Base-by-base conservation (phyloP, 495 filamentous ascomycete species). In the Neurospora sp. region DNA sequence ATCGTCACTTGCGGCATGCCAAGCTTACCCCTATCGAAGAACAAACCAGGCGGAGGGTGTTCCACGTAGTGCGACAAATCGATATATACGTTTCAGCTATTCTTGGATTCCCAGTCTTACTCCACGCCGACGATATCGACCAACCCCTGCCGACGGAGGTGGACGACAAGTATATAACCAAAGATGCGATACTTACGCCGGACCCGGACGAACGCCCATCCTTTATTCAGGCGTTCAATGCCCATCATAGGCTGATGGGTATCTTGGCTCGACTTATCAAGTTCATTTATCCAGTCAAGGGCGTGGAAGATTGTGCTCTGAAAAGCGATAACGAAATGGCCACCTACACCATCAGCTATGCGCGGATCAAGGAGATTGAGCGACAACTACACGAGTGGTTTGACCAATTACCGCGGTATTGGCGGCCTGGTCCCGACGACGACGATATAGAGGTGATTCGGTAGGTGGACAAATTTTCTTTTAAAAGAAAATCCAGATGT, bases 51-150 rank as follows among this genome's bases (percentile, higher is more conserved):
- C 91, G 94, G 77, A 88, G 95, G 28, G 88, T 95, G 62, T 98
- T 98, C 78, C 97, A 96, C 88, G 88, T 93, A 36, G 88, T 97
- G 70, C 91, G 94, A 40, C 96, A 96, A 77, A 92, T 98, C 91
- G 95, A 98, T 76, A 94, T 90, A 34, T 97, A 97, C 79, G 92
- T 98, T 24, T 94, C 93, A 71, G 94, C 94, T 7, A 83, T 97
- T 69, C 84, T 98, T 21, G 95, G 95, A 15, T 88, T 98, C 36
- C 95, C 95, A 2, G 85, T 92, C 72, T 92, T 94, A 80, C 85
- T 98, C 45, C 92, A 89, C 75, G 90, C 93, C 70, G 93, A 97
- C 69, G 95, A 98, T 77, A 91, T 98, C 75, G 95, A 98, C 78
- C 95, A 98, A 79, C 92, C 93, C 72, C 88, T 92, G 54, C 95